Evolutionary conservation across 768 basidiomycete species (phyloP), one percentile per base, ranked within the genome.

Genomic region (Panus rudis): DNA sequence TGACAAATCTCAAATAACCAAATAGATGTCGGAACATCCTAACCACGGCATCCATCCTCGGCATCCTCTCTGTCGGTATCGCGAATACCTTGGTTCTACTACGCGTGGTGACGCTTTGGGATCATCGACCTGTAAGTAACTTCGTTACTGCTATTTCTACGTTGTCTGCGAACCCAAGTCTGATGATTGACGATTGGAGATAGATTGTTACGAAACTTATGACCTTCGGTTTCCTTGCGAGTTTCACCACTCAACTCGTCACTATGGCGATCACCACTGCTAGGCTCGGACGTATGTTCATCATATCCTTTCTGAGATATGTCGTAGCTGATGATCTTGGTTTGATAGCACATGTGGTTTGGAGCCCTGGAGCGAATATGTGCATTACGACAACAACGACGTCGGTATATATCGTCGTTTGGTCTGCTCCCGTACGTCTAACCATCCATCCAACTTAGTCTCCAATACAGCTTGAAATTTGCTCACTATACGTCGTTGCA

Each of bases 81-180:
- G 61, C 59, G 14, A 63, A 64, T 47, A 28, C 60, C 24, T 57
- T 61, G 11, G 60, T 65, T 21, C 56, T 67, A 16, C 41, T 65
- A 20, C 61, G 65, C 19, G 63, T 68, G 0, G 47, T 62, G 21
- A 47, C 57, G 11, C 52, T 68, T 7, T 68, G 67, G 66, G 63
- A 68, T n/a, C 57, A 57, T 34, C 53, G 61, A 2, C 55, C 52
- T 21, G 57, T 61, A 39, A 27, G 55, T 44, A 21, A 28, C 7
- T 7, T n/a, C 19, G 19, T 27, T 28, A 24, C 27, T 37, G 13
- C 27, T 21, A 17, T 23, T 13, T 7, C 11, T 40, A n/a, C 13
- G 19, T 10, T n/a, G 13, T 13, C 8, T 22, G 16, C 13, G 7
- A 21, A 13, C 6, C 24, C 21, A 20, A 14, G 2, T 5, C 25